A percentile compares a stretch with the other conserved stretches of the same genome.
Evolutionary conservation across 371 early-diverging fungal species (phyloP).

Genomic region (Lichtheimia ornata): DNA sequence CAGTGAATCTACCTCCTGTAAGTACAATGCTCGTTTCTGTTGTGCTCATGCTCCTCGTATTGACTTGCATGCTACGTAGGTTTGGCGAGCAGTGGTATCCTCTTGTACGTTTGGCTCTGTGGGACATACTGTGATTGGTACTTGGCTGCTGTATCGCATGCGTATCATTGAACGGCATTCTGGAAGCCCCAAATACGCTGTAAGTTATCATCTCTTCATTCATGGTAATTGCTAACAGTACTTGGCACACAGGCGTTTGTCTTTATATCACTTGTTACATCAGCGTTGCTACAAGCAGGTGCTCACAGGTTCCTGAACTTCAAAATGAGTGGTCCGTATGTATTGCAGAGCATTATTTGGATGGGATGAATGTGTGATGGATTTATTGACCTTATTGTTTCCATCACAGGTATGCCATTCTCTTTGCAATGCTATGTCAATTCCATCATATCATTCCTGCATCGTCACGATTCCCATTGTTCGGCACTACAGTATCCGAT

Average conservation of each 20-base stretch:
- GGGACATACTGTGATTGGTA: constrained; percentile 63
- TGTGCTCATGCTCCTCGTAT: neutral
- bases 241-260: constrained; percentile 55
- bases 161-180: constrained; percentile 73
- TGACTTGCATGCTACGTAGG: constrained; percentile 22
- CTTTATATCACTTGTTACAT: constrained; percentile 47
- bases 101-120: constrained; percentile 58
- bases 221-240: neutral
- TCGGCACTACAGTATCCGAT: constrained; percentile 63
- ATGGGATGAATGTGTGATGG: neutral
- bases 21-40: neutral
- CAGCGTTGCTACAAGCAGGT: constrained; percentile 60
- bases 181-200: constrained; percentile 69
- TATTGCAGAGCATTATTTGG: constrained; percentile 29
- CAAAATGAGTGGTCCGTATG: constrained; percentile 71
- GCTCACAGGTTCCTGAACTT: constrained; percentile 66
- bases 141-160: constrained; percentile 65
- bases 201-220: constrained; percentile 19
- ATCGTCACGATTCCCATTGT: constrained; percentile 61
- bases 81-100: constrained; percentile 57
- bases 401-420: constrained; percentile 47
- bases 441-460: constrained; percentile 61
- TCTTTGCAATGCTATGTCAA: constrained; percentile 66
- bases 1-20: constrained; percentile 6
- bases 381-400: neutral